These are phyloP conservation scores for Coelastrella sp. DNA, from an alignment of 139 green algal genomes.

Conservation along the genomic window DNA sequence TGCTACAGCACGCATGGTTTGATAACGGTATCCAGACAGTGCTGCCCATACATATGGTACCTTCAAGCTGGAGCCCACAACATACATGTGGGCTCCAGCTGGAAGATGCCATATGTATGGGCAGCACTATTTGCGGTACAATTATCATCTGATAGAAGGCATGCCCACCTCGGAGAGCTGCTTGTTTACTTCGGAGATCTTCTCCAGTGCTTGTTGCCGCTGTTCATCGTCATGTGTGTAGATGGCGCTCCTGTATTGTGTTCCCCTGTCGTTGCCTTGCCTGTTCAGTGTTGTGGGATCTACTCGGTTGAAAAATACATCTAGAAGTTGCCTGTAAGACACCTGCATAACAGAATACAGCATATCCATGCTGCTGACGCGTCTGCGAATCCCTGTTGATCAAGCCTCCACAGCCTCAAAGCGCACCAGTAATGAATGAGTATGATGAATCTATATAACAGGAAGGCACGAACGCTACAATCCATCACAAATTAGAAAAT, in stretches of 20 bases:
- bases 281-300: slow-evolving; percentile 87
- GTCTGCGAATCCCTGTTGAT: background rate
- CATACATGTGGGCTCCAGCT: too few relatives aligned
- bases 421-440: too few relatives aligned
- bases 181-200: slow-evolving; percentile 64
- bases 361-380: background rate
- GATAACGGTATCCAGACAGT: too few relatives aligned
- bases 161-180: slow-evolving; percentile 54
- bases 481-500: too few relatives aligned
- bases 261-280: slow-evolving; percentile 79
- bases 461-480: too few relatives aligned
- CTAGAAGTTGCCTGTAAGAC: slow-evolving; percentile 75
- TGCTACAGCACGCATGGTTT: background rate
- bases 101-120: too few relatives aligned
- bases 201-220: slow-evolving; percentile 44
- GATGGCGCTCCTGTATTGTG: slow-evolving; percentile 87
- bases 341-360: slow-evolving; percentile 49
- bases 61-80: slow-evolving; percentile 19
- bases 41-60: too few relatives aligned
- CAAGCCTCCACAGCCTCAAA: too few relatives aligned
- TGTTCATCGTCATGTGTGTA: slow-evolving; percentile 84
- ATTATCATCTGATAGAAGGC: background rate
- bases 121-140: too few relatives aligned
- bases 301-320: slow-evolving; percentile 78
- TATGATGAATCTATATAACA: too few relatives aligned